Percentiles rank a stretch among this genome's conserved stretches.
These are phyloP conservation scores for Neonothopanus nambi DNA, from an alignment of 1,284 basidiomycete genomes.

Conservation along the genomic window DNA sequence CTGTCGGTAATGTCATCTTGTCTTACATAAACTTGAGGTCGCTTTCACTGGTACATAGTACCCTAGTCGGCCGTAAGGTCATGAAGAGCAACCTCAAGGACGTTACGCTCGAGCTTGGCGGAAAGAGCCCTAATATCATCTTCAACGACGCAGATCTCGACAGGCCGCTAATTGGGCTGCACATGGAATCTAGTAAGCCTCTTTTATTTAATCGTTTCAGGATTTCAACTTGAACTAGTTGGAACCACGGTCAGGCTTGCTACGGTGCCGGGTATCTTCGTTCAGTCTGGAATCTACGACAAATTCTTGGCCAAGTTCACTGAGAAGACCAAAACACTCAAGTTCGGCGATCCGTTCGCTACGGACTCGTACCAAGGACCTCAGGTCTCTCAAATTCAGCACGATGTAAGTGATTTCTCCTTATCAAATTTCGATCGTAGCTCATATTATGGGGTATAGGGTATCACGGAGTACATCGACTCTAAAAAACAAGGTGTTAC, in stretches of 20 bases:
- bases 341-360: constrained; percentile 70
- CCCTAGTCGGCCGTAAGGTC: constrained; percentile 70
- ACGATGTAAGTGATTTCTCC: constrained; percentile 47
- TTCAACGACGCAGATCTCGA: constrained; percentile 64
- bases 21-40: constrained; percentile 48
- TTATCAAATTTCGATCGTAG: not conserved
- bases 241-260: constrained; percentile 57
- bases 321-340: constrained; percentile 45
- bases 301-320: constrained; percentile 50
- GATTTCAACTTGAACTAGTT: not conserved
- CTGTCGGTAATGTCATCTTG: constrained; percentile 62
- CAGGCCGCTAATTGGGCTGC: constrained; percentile 72
- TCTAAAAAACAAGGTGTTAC: constrained; percentile 85
- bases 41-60: constrained; percentile 53
- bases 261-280: constrained; percentile 73
- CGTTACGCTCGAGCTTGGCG: constrained; percentile 74
- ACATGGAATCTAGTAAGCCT: constrained; percentile 65
- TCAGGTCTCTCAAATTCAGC: constrained; percentile 62
- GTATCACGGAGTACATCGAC: constrained; percentile 86
- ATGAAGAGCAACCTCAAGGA: constrained; percentile 88
- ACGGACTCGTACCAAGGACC: constrained; percentile 69
- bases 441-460: constrained; percentile 32
- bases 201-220: not conserved
- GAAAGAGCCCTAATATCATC: constrained; percentile 62
- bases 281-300: constrained; percentile 68